Percentiles rank a stretch among this genome's conserved stretches.
These are phyloP conservation scores for Kuraishia borneana DNA, from an alignment of 805 yeast genomes.

Conservation along the genomic window DNA sequence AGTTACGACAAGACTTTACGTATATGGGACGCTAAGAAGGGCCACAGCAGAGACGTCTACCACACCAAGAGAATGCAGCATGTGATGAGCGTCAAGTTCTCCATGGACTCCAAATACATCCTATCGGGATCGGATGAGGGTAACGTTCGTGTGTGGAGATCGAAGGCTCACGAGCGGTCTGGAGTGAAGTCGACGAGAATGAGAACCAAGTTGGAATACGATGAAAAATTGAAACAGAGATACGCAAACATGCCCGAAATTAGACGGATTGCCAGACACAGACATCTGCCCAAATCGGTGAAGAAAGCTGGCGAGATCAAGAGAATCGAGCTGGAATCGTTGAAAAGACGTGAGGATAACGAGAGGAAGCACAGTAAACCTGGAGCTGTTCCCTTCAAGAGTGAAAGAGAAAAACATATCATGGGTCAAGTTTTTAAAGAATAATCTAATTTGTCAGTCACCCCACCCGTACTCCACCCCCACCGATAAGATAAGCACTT, in stretches of 20 bases:
- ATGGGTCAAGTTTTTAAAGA: constrained; percentile 65
- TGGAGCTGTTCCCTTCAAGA: constrained; percentile 41
- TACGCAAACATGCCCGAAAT: constrained; percentile 96
- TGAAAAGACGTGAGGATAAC: constrained; percentile 76
- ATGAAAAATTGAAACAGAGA: constrained; percentile 82
- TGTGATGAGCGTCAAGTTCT: constrained; percentile 69
- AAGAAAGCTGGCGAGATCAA: constrained; percentile 88
- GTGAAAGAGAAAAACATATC: constrained; percentile 82
- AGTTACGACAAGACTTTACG: constrained; percentile 91
- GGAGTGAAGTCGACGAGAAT: constrained; percentile 72
- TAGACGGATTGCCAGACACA: constrained; percentile 77
- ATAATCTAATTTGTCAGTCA: no score
- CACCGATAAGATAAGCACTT: no score
- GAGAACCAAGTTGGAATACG: constrained; percentile 79
- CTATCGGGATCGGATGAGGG: constrained; percentile 94
- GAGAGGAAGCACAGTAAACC: constrained; percentile 68
- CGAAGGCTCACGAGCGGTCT: constrained; percentile 76
- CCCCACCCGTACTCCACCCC: no score
- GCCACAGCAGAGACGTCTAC: constrained; percentile 90
- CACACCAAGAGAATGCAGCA: constrained; percentile 98
- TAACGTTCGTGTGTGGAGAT: constrained; percentile 88
- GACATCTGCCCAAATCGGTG: constrained; percentile 81
- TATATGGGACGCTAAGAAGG: constrained; percentile 62
- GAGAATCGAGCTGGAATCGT: constrained; percentile 54
- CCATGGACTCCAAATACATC: constrained; percentile 84